Base-by-base conservation (phyloP, 768 basidiomycete genomes). In the Pulveroboletus sp. region DNA sequence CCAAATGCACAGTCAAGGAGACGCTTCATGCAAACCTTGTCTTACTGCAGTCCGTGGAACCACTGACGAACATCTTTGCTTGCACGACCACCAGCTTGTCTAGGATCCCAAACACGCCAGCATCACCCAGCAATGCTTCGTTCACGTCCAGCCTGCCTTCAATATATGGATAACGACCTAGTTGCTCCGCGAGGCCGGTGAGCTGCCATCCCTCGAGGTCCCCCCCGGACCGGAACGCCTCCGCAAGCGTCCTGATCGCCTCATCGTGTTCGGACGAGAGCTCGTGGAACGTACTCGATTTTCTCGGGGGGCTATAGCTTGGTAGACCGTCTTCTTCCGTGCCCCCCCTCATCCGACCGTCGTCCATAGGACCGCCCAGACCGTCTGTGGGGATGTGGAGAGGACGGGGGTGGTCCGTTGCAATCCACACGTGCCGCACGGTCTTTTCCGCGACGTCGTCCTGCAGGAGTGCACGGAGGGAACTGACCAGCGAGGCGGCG, bases 61-160 rank as follows among this genome's bases (percentile, higher is more conserved):
- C 80, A 32, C 74, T 76, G 17, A 84, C 64, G 49, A 83, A 83
- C 33, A 77, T 44, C 35, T 68, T 62, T 18, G 81, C 75, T 26
- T 71, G 63, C 50, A 71, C 72, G n/a, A 74, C 71, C 36, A 81
- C 73, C 50, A 77, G 62, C 62, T 82, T 83, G 51, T 83, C 79
- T 50, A 85, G 55, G 42, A 83, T 83, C 1, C 75, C 80, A 42
- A 72, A 54, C 21, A 78, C 66, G 0, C 83, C 83, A 0, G 72
- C 49, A 52, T 85, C 83, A 8, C 71, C 56, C 37, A 79, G 54
- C 18, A 76, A 47, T 21, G 69, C 66, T 12, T 57, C 61, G 17
- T 63, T 49, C 11, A 66, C 35, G 4, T 49, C 40, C 15, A 66
- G 30, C 48, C 26, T 52, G 31, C 66, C 46, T 36, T 57, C 52